Evolutionary conservation across 2,329 filamentous ascomycete species (phyloP).

Genomic region (Pseudogymnoascus sp.): DNA sequence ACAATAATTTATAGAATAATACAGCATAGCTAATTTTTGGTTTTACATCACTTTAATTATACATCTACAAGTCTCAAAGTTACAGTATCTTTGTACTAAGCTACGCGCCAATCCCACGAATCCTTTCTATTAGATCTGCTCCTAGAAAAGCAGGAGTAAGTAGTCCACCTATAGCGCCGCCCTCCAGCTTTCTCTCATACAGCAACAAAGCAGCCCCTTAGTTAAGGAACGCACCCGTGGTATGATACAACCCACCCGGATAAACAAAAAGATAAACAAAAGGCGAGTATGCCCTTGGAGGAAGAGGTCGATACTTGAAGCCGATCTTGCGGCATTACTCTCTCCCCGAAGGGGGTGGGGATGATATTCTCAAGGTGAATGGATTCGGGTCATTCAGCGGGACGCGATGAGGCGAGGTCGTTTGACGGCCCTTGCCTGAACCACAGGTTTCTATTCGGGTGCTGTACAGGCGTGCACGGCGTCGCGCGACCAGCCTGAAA

Average conservation of each 20-base stretch:
- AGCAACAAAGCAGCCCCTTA: slow-evolving; percentile 20
- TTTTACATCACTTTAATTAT: too few species aligned
- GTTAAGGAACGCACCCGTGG: slow-evolving; percentile 17
- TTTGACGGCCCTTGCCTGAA: too few species aligned
- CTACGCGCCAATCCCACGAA: slow-evolving; percentile 53
- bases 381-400: not conserved
- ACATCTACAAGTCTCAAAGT: not conserved
- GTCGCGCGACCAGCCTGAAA: too few species aligned
- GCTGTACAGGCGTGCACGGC: too few species aligned
- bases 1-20: too few species aligned
- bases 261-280: slow-evolving; percentile 13
- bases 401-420: not conserved
- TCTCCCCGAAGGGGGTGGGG: not conserved
- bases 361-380: not conserved
- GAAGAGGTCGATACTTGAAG: not conserved
- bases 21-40: too few species aligned
- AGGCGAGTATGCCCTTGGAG: slow-evolving; percentile 39
- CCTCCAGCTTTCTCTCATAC: slow-evolving; percentile 13
- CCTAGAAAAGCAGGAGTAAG: slow-evolving; percentile 67
- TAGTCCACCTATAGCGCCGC: slow-evolving; percentile 52
- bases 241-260: slow-evolving; percentile 16
- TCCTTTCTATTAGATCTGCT: slow-evolving; percentile 54
- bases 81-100: slow-evolving; percentile 46
- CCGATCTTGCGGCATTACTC: not conserved
- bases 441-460: too few species aligned